phyloP scores from a whole-genome alignment of 352 stramenopile species.

The Peronosclerospora sorghi region DNA sequence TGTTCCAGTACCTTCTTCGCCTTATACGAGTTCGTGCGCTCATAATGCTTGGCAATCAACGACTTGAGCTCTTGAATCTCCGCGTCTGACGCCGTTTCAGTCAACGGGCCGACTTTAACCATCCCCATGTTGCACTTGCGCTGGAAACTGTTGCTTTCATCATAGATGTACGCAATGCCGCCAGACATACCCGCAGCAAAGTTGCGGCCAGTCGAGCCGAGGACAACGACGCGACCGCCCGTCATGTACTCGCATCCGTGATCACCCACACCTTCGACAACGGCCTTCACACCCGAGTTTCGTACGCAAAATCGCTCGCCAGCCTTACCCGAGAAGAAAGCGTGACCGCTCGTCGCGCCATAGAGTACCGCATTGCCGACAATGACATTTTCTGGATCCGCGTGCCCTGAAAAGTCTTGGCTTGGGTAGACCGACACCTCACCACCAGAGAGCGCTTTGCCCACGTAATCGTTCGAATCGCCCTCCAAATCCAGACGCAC shows the following conservation, averaged over 20 bases:
- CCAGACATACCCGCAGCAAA: constrained; percentile 95
- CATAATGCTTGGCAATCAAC: constrained; percentile 84
- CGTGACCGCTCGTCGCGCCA: constrained; percentile 86
- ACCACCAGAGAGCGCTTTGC: constrained; percentile 90
- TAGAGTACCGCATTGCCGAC: constrained; percentile 95
- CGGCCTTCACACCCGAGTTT: constrained; percentile 91
- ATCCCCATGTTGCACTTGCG: constrained; percentile 95
- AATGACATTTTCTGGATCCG: constrained; percentile 84
- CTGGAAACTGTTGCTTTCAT: constrained; percentile 87
- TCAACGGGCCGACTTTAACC: constrained; percentile 54
- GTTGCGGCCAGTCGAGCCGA: constrained; percentile 91
- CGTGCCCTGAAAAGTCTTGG: constrained; percentile 42
- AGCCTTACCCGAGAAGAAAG: constrained; percentile 92
- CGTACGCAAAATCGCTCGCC: constrained; percentile 94
- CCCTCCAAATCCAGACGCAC: constrained; percentile 87
- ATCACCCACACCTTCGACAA: constrained; percentile 93
- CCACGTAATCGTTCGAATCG: constrained; percentile 95
- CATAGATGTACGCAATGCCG: constrained; percentile 94
- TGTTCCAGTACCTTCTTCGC: constrained; percentile 84
- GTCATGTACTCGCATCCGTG: constrained; percentile 98
- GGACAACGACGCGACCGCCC: constrained; percentile 87
- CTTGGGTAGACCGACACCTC: constrained; percentile 88
- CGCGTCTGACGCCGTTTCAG: constrained; percentile 60
- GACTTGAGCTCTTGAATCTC: constrained; percentile 76
- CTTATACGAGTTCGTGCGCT: constrained; percentile 81